Evolutionary conservation across 768 basidiomycete genomes (phyloP), one percentile per base, ranked within the genome.

Genomic region (Melanogaster broomeanus): DNA sequence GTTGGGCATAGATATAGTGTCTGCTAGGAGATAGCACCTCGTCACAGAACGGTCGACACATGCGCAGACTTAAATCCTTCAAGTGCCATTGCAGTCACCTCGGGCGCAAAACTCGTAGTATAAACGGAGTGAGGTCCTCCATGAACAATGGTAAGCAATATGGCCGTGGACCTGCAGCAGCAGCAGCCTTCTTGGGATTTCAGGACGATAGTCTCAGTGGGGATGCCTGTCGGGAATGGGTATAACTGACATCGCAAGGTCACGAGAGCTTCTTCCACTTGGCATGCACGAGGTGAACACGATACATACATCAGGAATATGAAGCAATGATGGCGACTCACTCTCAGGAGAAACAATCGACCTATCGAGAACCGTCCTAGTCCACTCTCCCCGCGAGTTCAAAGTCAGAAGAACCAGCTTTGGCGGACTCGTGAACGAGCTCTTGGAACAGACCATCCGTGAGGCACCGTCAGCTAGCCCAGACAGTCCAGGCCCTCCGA

Each of bases 41-140:
- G 9, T 7, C 18, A 2, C n/a, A 30, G 1, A 21, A 44, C 13
- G 15, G 12, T 47, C 50, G 37, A 35, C 43, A 24, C n/a, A 31
- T 31, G 11, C 21, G 21, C 28, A 18, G 13, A 43, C 81, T 66
- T 63, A 87, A 86, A 88, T 61, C 83, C 83, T 74, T 82, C 82
- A 0, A 84, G 62, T 3, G 76, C 82, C 10, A 81, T 66, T 0
- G 79, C 79, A 0, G 72, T 74, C 0, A 63, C 68, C 12, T 58
- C 48, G 0, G 84, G 65, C 4, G 62, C 66, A 58, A 84, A 89
- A 0, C 74, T 71, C 0, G 79, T 83, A 0, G 74, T 75, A 3
- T 60, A 70, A 1, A 74, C 71, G 0, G 61, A 72, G 59, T 88
- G 85, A 0, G 87, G 86, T 2, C 87, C 86, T 10, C 86, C 87